phyloP scores from a whole-genome alignment of 2,329 filamentous ascomycete genomes.

The Colletotrichum sublineola region DNA sequence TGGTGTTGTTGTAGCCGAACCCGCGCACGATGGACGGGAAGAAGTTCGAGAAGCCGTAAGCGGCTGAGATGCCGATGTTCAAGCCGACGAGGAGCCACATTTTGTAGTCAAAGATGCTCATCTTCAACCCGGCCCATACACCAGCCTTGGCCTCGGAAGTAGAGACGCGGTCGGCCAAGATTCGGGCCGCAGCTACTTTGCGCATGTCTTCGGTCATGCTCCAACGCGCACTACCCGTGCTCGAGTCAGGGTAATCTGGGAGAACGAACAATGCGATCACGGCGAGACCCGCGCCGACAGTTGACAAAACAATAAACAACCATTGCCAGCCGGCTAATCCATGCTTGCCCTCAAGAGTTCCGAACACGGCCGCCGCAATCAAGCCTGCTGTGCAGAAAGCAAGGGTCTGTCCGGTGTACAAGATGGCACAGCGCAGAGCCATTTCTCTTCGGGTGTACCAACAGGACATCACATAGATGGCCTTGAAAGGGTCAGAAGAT shows the following conservation, averaged over 20 bases:
- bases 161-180: slow-evolving; percentile 45
- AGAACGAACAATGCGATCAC: slow-evolving; percentile 43
- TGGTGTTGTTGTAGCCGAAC: slow-evolving; percentile 43
- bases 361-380: slow-evolving; percentile 46
- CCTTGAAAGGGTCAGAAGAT: slow-evolving; percentile 7
- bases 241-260: slow-evolving; percentile 46
- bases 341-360: slow-evolving; percentile 41
- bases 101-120: slow-evolving; percentile 45
- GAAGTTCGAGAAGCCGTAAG: slow-evolving; percentile 46
- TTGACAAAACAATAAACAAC: slow-evolving; percentile 56
- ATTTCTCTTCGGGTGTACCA: slow-evolving; percentile 48
- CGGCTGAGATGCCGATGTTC: slow-evolving; percentile 44
- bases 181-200: slow-evolving; percentile 45
- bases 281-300: slow-evolving; percentile 43
- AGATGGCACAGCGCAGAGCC: slow-evolving; percentile 45
- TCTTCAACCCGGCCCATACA: slow-evolving; percentile 45
- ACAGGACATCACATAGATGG: slow-evolving; percentile 44
- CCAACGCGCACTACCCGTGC: slow-evolving; percentile 46
- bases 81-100: slow-evolving; percentile 45
- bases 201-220: slow-evolving; percentile 46
- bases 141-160: slow-evolving; percentile 44
- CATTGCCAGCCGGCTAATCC: slow-evolving; percentile 56
- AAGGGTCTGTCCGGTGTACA: slow-evolving; percentile 46
- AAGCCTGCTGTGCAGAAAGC: slow-evolving; percentile 46
- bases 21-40: slow-evolving; percentile 45